These are phyloP conservation scores for Pseudogymnoascus sp. DNA, from an alignment of 2,329 filamentous ascomycete genomes.

Conservation along the genomic window DNA sequence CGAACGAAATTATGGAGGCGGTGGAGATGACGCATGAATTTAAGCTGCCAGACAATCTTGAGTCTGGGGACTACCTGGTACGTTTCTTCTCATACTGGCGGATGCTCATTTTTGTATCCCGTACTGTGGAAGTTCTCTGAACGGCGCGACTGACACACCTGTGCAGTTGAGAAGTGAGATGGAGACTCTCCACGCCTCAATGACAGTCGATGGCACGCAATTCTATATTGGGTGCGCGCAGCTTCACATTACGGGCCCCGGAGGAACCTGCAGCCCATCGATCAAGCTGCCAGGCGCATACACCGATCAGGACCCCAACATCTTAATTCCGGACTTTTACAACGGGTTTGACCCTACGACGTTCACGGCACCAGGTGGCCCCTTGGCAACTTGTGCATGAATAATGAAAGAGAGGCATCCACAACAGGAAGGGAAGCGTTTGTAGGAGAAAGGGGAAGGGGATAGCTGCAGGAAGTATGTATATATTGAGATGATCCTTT, in stretches of 20 bases:
- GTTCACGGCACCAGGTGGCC: conserved; percentile 27
- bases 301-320: conserved; percentile 22
- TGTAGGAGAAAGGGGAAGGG: neutral
- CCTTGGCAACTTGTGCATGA: conserved; percentile 15
- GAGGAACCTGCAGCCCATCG: conserved; percentile 18
- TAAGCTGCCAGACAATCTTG: conserved; percentile 24
- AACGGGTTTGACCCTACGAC: conserved; percentile 29
- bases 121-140: neutral
- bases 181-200: conserved; percentile 29
- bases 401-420: neutral
- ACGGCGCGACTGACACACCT: neutral
- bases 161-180: conserved; percentile 31
- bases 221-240: conserved; percentile 28
- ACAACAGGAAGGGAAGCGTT: too few relatives aligned
- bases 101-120: too few relatives aligned
- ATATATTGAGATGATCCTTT: conserved; percentile 5
- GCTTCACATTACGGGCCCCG: conserved; percentile 23
- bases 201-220: conserved; percentile 27
- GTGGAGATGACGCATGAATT: conserved; percentile 21
- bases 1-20: conserved; percentile 25
- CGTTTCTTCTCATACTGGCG: neutral
- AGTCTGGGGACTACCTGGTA: conserved; percentile 29
- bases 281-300: conserved; percentile 25
- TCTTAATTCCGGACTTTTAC: conserved; percentile 14
- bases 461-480: neutral